Conservation (phyloP, 306 rosid species). For the Acacia melanoxylon region DNA sequence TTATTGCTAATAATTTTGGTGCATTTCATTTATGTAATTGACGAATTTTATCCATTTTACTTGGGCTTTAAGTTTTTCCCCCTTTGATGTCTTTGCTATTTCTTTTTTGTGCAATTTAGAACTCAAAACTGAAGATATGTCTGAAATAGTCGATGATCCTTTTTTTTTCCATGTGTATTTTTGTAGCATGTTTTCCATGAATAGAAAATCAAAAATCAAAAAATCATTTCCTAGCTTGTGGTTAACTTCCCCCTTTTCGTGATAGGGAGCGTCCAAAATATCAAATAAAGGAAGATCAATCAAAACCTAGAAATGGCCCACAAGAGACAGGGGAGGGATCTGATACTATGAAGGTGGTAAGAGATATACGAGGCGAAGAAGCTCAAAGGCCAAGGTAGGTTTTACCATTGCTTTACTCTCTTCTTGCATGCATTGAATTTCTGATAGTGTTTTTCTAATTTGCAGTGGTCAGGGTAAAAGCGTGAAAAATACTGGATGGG, state of each 20-base stretch:
- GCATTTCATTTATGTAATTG: constrained; percentile 25
- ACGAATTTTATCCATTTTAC: constrained; percentile 18
- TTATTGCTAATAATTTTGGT: constrained; percentile 26
- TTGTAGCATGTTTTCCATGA: constrained; percentile 25
- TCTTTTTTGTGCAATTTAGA: neutral
- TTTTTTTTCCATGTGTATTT: constrained; percentile 13
- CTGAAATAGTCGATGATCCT: constrained; percentile 1
- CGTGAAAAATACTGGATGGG: constrained; percentile 88
- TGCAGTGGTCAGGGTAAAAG: constrained; percentile 82
- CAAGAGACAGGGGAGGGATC: constrained; percentile 60
- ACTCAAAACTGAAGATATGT: constrained; percentile 22
- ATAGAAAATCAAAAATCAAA: constrained; percentile 19
- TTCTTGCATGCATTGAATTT: constrained; percentile 15
- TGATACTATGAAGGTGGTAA: constrained; percentile 68
- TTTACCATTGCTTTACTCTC: constrained; percentile 20
- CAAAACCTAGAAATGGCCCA: constrained; percentile 53
- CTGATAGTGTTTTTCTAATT: constrained; percentile 36
- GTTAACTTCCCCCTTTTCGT: constrained; percentile 39
- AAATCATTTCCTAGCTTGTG: constrained; percentile 31
- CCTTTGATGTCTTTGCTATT: neutral
- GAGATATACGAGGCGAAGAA: constrained; percentile 66
- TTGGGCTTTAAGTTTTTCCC: neutral
- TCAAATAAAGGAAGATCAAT: constrained; percentile 70
- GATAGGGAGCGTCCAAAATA: constrained; percentile 91
- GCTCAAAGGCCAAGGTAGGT: constrained; percentile 70